A percentile compares a stretch with the other conserved stretches of the same genome.
Conservation (phyloP, 2,329 filamentous ascomycete species). For the Ophiocordyceps polyrhachis-furcata region DNA sequence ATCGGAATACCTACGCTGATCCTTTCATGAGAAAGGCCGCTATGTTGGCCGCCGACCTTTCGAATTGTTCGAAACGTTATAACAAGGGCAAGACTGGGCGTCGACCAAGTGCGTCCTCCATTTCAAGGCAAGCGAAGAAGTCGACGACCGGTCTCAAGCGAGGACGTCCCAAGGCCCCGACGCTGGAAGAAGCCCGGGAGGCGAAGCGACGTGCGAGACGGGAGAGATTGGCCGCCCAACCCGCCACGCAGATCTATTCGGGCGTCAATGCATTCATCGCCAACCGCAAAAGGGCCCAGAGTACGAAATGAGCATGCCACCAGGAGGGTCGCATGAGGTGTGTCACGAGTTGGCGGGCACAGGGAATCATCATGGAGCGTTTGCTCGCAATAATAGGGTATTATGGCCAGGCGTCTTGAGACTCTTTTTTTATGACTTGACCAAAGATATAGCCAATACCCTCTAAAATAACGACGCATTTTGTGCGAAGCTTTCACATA, state of each 20-base stretch:
- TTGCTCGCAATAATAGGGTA: too few relatives aligned
- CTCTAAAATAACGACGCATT: too few relatives aligned
- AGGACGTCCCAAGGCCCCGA: not conserved
- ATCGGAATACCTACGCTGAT: conserved; percentile 7
- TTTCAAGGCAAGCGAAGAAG: too few relatives aligned
- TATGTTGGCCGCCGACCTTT: conserved; percentile 9
- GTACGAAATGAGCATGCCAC: not conserved
- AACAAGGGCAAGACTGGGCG: not conserved
- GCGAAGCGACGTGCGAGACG: not conserved
- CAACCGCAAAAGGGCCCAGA: conserved; percentile 1
- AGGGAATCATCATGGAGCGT: too few relatives aligned
- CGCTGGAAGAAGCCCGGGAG: conserved; percentile 1
- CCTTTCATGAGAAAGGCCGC: conserved; percentile 10
- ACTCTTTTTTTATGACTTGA: too few relatives aligned
- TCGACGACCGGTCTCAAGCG: not conserved
- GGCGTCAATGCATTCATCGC: conserved; percentile 11
- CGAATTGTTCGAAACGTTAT: conserved; percentile 7
- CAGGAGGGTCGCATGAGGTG: too few relatives aligned
- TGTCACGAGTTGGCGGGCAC: too few relatives aligned
- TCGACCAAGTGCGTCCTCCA: too few relatives aligned
- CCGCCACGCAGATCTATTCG: not conserved
- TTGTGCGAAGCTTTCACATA: too few relatives aligned
- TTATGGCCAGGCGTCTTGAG: too few relatives aligned
- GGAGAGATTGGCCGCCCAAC: conserved; percentile 1
- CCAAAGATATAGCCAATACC: too few relatives aligned